Evolutionary conservation across 73 alveolate genomes (phyloP).

Genomic region (Tetrahymena borealis): DNA sequence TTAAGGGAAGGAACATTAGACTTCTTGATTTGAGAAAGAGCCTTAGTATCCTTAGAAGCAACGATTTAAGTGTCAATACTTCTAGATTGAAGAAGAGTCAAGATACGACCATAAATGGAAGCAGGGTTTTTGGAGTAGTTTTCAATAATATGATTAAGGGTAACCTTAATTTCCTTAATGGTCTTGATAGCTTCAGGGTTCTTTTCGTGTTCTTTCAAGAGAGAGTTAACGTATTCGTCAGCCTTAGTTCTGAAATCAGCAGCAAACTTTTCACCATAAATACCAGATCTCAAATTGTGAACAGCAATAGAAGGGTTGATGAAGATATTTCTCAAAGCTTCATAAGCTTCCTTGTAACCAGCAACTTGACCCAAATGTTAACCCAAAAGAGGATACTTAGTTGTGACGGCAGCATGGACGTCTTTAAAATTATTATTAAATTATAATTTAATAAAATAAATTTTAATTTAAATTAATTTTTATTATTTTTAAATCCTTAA

Average conservation of each 20-base stretch:
- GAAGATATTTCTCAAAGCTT: background rate
- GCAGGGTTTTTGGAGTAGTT: background rate
- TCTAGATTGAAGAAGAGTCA: background rate
- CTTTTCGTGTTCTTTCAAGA: background rate
- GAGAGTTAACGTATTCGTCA: background rate
- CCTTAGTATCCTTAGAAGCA: background rate
- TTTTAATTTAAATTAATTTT: background rate
- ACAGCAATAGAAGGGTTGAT: background rate
- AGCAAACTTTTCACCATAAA: background rate
- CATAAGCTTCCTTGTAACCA: slow-evolving; percentile 1
- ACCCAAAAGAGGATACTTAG: background rate
- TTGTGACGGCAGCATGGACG: background rate
- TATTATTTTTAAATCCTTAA: background rate
- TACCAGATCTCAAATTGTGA: background rate
- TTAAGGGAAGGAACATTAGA: background rate
- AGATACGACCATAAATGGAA: background rate
- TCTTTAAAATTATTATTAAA: background rate
- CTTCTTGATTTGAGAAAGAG: background rate
- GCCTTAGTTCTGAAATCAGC: background rate
- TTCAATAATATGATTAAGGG: background rate
- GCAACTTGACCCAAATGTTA: background rate
- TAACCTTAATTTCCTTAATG: background rate
- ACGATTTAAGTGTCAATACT: background rate
- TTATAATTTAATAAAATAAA: background rate
- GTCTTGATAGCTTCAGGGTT: background rate